Percentiles rank a stretch among this genome's conserved stretches.
These are phyloP conservation scores for Aphanomyces stellatus DNA, from an alignment of 352 stramenopile species.

Conservation along the genomic window DNA sequence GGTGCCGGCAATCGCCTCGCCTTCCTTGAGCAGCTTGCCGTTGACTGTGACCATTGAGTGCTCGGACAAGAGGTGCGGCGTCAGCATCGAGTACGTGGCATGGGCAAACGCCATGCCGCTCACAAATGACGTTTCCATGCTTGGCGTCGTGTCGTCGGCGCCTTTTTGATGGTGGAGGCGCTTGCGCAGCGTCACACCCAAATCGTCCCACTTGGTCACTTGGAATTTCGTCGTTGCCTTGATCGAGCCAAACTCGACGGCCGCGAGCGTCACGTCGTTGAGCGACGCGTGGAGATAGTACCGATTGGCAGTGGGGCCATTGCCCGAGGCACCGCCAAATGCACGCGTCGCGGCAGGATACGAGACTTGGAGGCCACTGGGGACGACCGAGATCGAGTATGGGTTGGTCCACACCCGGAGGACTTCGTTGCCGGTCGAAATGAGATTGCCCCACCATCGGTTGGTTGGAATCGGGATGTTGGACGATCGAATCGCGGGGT, in stretches of 20 bases:
- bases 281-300: conserved; percentile 25
- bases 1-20: conserved; percentile 26
- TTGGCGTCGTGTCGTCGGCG: conserved; percentile 21
- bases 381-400: conserved; percentile 35
- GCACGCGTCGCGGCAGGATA: conserved; percentile 50
- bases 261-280: conserved; percentile 55
- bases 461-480: conserved; percentile 19
- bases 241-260: conserved; percentile 34
- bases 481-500: background rate
- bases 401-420: conserved; percentile 48
- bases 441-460: conserved; percentile 18
- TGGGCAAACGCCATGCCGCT: conserved; percentile 71
- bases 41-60: conserved; percentile 52
- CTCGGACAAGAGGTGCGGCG: conserved; percentile 40
- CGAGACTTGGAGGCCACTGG: conserved; percentile 40
- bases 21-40: conserved; percentile 23
- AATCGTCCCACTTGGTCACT: conserved; percentile 53
- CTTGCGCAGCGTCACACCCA: conserved; percentile 43
- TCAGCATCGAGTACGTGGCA: conserved; percentile 41
- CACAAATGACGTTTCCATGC: conserved; percentile 41
- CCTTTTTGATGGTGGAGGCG: too few relatives aligned
- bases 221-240: conserved; percentile 32
- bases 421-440: conserved; percentile 22
- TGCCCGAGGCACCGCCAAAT: conserved; percentile 42
- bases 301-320: conserved; percentile 22